Evolutionary conservation across 2,329 filamentous ascomycete species (phyloP).

Genomic region (Diaporthe sp.): DNA sequence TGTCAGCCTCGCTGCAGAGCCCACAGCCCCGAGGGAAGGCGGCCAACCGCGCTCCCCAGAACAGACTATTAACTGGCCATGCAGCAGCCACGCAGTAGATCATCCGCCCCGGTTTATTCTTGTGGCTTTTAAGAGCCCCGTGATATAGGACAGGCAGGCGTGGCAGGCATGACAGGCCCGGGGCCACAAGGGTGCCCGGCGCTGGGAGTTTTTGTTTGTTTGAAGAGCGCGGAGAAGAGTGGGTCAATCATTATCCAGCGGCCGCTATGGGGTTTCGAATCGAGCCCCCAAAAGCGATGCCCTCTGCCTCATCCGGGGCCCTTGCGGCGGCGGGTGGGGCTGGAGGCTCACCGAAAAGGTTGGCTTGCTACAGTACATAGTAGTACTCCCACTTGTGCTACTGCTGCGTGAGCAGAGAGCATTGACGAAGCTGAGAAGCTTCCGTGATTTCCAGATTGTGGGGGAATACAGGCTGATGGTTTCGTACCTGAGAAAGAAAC

Average conservation of each 20-base stretch:
- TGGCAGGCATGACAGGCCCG: not conserved
- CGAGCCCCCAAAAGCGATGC: not conserved
- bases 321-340: not conserved
- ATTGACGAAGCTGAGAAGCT: constrained; percentile 2
- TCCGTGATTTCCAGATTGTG: not conserved
- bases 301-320: not conserved
- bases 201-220: constrained; percentile 18
- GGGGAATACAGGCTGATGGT: not conserved
- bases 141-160: constrained; percentile 17
- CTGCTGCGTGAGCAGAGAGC: not conserved
- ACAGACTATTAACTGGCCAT: not conserved
- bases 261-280: not conserved
- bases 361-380: not conserved
- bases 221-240: constrained; percentile 13
- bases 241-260: constrained; percentile 1
- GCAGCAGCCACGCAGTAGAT: constrained; percentile 18
- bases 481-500: not conserved
- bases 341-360: not conserved
- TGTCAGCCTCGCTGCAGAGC: not conserved
- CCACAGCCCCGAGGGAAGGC: not conserved
- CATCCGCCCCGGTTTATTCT: not conserved
- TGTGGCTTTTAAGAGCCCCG: not conserved
- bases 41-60: not conserved
- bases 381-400: not conserved
- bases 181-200: constrained; percentile 21